Evolutionary conservation across 2,329 filamentous ascomycete genomes (phyloP).

Genomic region (Pseudonectria foliicola): DNA sequence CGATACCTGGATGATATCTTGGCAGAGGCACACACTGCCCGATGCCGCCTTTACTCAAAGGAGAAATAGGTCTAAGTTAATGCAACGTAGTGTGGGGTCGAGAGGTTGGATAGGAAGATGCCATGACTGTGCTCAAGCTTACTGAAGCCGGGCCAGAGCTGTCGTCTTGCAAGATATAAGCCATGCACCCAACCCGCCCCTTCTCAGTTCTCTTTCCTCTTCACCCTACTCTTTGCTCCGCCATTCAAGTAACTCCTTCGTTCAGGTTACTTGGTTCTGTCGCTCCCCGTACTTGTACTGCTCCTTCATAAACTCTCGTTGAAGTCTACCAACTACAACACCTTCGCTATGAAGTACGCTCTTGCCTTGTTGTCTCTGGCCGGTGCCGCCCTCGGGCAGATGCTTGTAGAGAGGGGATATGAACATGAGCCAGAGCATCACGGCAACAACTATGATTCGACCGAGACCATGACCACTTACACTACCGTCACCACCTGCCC

Average conservation of each 20-base stretch:
- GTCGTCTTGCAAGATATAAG: constrained; percentile 18
- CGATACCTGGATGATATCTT: constrained; percentile 19
- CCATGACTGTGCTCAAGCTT: constrained; percentile 12
- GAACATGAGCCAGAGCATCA: background rate
- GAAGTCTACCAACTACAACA: constrained; percentile 3
- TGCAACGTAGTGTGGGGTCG: constrained; percentile 18
- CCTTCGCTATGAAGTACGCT: constrained; percentile 18
- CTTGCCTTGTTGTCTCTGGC: too few species aligned
- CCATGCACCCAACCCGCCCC: constrained; percentile 4
- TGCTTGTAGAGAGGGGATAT: constrained; percentile 14
- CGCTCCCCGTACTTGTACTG: constrained; percentile 14
- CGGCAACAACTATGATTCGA: constrained; percentile 4
- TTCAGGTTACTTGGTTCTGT: constrained; percentile 25
- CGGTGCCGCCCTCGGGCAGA: constrained; percentile 17
- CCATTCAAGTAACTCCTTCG: constrained; percentile 21
- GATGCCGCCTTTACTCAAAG: too few species aligned
- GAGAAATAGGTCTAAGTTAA: constrained; percentile 10
- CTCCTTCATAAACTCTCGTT: constrained; percentile 15
- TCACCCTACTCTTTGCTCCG: constrained; percentile 9
- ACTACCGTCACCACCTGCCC: constrained; percentile 40
- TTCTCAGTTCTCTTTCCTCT: constrained; percentile 5
- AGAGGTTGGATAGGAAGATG: constrained; percentile 11
- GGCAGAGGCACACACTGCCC: constrained; percentile 5
- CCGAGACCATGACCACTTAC: constrained; percentile 27
- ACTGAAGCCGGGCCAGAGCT: constrained; percentile 2